Evolutionary conservation across 179 eudicot genomes (phyloP).

Genomic region (Heliamphora pulchella): DNA sequence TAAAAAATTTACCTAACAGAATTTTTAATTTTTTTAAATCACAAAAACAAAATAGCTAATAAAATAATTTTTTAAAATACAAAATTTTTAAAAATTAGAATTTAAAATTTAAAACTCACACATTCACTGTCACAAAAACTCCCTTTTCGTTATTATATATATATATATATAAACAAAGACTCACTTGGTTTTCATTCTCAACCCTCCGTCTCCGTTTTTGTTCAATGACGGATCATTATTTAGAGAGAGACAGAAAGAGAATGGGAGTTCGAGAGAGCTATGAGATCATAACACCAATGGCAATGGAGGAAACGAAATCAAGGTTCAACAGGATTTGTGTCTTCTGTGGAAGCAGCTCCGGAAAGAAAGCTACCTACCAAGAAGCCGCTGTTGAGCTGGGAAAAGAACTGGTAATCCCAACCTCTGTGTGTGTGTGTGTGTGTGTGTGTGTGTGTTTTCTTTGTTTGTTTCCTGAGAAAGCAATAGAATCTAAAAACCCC

Average conservation of each 20-base stretch:
- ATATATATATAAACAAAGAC: too few species aligned
- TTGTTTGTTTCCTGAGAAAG: background rate
- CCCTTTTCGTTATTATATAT: too few species aligned
- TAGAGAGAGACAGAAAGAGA: conserved; percentile 5
- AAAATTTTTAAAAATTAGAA: too few species aligned
- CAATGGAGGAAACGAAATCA: conserved; percentile 22
- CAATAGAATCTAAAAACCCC: background rate
- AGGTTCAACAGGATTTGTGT: conserved; percentile 36
- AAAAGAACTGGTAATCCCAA: conserved; percentile 33
- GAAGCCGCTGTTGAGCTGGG: conserved; percentile 37
- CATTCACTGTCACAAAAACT: too few species aligned
- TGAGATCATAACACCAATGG: conserved; percentile 5
- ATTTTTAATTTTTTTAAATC: too few species aligned
- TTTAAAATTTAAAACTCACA: too few species aligned
- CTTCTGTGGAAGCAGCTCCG: conserved; percentile 36
- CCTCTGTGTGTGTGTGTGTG: too few species aligned
- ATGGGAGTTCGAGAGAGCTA: background rate
- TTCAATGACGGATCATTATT: background rate
- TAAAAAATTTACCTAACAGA: too few species aligned
- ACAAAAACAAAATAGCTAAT: too few species aligned
- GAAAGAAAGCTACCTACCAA: conserved; percentile 31
- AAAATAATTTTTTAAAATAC: too few species aligned
- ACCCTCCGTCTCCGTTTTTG: background rate
- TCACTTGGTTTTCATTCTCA: conserved; percentile 14
- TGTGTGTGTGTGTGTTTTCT: too few species aligned